These are phyloP conservation scores for Penicillium salamii DNA, from an alignment of 495 filamentous ascomycete genomes.

Conservation along the genomic window DNA sequence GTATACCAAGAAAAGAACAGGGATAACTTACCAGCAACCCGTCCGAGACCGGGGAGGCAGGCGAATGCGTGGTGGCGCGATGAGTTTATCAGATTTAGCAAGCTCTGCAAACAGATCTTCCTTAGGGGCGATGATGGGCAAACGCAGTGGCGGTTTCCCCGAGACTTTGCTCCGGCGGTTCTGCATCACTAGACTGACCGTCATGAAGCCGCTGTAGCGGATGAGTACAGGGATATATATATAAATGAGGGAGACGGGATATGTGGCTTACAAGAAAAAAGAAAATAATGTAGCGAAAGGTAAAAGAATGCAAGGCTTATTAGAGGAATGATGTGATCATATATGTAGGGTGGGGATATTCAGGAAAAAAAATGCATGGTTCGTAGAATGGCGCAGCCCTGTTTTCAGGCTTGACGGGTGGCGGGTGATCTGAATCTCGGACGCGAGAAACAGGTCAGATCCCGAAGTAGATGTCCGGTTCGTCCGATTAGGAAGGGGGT, in stretches of 20 bases:
- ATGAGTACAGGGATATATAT: slow-evolving; percentile 10
- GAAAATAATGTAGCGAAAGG: slow-evolving; percentile 7
- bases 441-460: slow-evolving; percentile 4
- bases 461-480: neutral
- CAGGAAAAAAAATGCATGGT: slow-evolving; percentile 13
- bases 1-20: neutral
- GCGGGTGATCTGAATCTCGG: slow-evolving; percentile 18
- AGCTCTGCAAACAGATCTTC: slow-evolving; percentile 27
- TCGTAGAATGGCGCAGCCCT: slow-evolving; percentile 19
- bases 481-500: slow-evolving; percentile 1
- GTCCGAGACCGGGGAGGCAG: slow-evolving; percentile 53
- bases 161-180: slow-evolving; percentile 32
- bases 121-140: slow-evolving; percentile 51
- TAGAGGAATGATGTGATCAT: neutral
- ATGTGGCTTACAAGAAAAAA: neutral
- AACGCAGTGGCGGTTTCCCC: slow-evolving; percentile 34
- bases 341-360: neutral
- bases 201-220: slow-evolving; percentile 27
- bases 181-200: slow-evolving; percentile 36
- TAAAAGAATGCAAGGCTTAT: slow-evolving; percentile 13
- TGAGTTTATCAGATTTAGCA: slow-evolving; percentile 26
- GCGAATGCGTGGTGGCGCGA: slow-evolving; percentile 42
- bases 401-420: slow-evolving; percentile 27
- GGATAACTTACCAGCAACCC: slow-evolving; percentile 48
- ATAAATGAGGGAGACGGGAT: no score